phyloP scores from a whole-genome alignment of 2,329 filamentous ascomycete genomes.

The Fusarium buharicum region DNA sequence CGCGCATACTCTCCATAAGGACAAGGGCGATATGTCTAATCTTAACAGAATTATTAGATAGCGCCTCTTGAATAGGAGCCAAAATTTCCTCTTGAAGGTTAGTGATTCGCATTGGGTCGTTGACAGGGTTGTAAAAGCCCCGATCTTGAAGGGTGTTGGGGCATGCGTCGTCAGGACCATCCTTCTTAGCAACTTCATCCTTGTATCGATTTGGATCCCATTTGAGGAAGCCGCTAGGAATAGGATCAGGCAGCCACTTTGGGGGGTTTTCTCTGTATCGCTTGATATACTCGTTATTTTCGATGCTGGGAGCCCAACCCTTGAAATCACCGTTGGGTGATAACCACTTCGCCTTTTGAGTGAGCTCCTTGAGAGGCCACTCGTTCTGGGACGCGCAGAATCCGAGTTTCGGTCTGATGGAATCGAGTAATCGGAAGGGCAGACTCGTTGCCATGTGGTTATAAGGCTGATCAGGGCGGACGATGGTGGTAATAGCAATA shows the following conservation, averaged over 20 bases:
- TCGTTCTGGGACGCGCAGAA: conserved; percentile 39
- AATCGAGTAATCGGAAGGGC: conserved; percentile 43
- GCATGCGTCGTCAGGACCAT: conserved; percentile 22
- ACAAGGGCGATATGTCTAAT: conserved; percentile 58
- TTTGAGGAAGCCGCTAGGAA: conserved; percentile 44
- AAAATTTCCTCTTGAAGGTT: conserved; percentile 51
- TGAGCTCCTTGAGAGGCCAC: conserved; percentile 46
- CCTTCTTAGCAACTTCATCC: conserved; percentile 38
- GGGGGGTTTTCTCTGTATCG: conserved; percentile 43
- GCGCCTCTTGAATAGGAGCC: conserved; percentile 38
- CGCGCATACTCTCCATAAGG: conserved; percentile 57
- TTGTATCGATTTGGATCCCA: conserved; percentile 43
- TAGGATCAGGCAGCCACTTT: conserved; percentile 43
- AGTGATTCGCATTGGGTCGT: conserved; percentile 55
- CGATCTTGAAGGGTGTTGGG: conserved; percentile 25
- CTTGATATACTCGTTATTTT: conserved; percentile 36
- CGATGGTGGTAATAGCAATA: conserved; percentile 34
- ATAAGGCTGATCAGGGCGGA: conserved; percentile 45
- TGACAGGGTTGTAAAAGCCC: conserved; percentile 49
- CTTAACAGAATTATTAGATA: conserved; percentile 45
- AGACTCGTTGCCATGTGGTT: conserved; percentile 47
- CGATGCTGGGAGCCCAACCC: conserved; percentile 48
- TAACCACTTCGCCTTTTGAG: conserved; percentile 41
- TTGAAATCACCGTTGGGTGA: conserved; percentile 45
- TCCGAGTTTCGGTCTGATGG: conserved; percentile 36